Evolutionary conservation across 163 green algal species (phyloP).

Genomic region (Scenedesmus sp.): DNA sequence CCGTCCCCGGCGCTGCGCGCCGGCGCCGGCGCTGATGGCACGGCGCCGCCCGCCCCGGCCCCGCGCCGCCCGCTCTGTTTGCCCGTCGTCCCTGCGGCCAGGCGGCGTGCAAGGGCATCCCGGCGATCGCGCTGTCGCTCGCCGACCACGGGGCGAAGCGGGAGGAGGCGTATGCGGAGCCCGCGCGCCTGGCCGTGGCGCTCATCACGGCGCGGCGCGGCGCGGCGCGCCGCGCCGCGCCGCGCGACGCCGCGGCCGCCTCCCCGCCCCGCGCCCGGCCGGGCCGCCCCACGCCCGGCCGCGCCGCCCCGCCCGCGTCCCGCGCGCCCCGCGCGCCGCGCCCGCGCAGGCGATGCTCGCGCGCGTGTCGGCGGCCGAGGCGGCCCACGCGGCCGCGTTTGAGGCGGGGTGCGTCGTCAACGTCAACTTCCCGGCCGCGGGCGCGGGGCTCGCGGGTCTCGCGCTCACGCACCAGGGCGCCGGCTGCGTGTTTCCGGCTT

Average conservation of each 20-base stretch:
- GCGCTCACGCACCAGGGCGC: slow-evolving; percentile 49
- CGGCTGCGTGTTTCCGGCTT: slow-evolving; percentile 55
- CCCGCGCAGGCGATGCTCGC: slow-evolving; percentile 2
- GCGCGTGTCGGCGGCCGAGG: background rate
- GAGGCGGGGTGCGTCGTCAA: slow-evolving; percentile 19
- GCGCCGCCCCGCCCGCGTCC: background rate
- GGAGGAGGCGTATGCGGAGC: slow-evolving; percentile 50
- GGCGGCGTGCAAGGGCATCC: too few relatives aligned
- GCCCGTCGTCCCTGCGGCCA: too few relatives aligned
- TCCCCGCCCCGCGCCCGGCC: background rate
- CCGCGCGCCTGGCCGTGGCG: slow-evolving; percentile 35
- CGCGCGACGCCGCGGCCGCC: background rate
- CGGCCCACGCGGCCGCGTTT: background rate
- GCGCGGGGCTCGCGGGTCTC: slow-evolving; percentile 5
- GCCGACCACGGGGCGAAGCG: slow-evolving; percentile 57
- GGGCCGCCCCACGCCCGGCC: background rate
- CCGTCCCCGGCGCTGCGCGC: background rate
- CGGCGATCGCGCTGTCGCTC: slow-evolving; percentile 59
- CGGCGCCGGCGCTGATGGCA: too few relatives aligned
- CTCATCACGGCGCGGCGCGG: slow-evolving; percentile 44
- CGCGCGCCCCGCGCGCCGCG: background rate
- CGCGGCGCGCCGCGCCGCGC: background rate
- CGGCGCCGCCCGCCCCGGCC: too few relatives aligned
- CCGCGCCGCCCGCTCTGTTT: too few relatives aligned
- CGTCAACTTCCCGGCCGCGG: slow-evolving; percentile 59